Conservation (phyloP, 2,329 filamentous ascomycete species). For the Xylaria sp. region DNA sequence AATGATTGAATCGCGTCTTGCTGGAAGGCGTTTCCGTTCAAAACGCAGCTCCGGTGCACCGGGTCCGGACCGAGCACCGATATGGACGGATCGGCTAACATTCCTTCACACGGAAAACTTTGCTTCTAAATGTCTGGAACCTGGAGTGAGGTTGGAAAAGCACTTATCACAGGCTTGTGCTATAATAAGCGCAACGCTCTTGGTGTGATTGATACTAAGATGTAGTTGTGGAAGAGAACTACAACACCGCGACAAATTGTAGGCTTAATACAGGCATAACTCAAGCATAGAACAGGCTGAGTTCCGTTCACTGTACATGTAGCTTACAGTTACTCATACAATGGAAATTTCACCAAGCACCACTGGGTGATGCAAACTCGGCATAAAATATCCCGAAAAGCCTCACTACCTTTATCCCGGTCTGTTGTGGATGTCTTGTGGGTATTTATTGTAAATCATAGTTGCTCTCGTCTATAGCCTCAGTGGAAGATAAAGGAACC, state of each 20-base stretch:
- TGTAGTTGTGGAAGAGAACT: not conserved
- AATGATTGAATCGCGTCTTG: conserved; percentile 51
- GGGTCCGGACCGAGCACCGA: conserved; percentile 42
- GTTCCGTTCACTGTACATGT: too few species aligned
- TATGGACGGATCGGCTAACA: conserved; percentile 36
- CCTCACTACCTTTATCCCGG: too few species aligned
- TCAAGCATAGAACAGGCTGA: too few species aligned
- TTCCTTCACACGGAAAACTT: conserved; percentile 8
- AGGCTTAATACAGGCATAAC: not conserved
- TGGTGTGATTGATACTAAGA: too few species aligned
- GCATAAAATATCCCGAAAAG: conserved; percentile 22
- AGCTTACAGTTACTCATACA: conserved; percentile 7
- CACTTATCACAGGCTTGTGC: too few species aligned
- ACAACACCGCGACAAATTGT: not conserved
- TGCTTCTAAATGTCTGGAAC: too few species aligned
- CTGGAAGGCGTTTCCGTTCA: conserved; percentile 54
- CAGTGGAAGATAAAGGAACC: too few species aligned
- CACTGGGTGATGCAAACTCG: conserved; percentile 9
- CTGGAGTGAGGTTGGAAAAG: too few species aligned
- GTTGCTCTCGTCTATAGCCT: too few species aligned
- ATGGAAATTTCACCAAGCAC: conserved; percentile 8
- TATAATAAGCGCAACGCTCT: too few species aligned
- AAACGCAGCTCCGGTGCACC: conserved; percentile 38
- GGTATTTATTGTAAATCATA: too few species aligned
- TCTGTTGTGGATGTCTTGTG: not conserved